Base-by-base conservation (phyloP, 352 stramenopile genomes). In the Globisporangium rhizosaccharum region DNA sequence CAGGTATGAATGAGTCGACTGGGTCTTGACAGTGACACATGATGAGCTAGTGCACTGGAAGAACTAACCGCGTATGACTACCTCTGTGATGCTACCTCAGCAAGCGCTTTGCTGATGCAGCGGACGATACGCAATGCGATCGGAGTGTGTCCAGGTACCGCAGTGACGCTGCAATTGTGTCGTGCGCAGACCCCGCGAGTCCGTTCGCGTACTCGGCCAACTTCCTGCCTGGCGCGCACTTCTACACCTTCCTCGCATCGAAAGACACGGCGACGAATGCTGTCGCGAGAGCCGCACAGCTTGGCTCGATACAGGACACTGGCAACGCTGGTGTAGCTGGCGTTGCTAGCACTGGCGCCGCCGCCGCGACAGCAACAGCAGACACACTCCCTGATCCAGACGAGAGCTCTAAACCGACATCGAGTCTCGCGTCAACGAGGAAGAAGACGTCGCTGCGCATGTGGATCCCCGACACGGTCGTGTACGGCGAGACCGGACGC, bases 211-310 rank as follows among this genome's bases (percentile, higher is more conserved):
- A 92, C 61, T 59, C 79, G 18, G 57, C 57, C 23, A 87, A 75
- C 59, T 86, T 92, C 52, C 84, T 92, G 69, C 82, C 79, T n/a
- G 82, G 82, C 17, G 71, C 85, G 20, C 79, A 92, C 53, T 92
- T 92, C 50, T 92, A 87, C 56, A 85, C 82, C 0, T 87, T 92
- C 46, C 66, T 92, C n/a, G 82, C 79, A 0, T 57, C 62, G 9
- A 87, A 83, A 71, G 78, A 82, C 12, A 15, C 20, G 5, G 26
- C 28, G 33, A 17, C 48, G 4, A 15, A 33, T 6, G 28, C 28
- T 33, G 28, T 36, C 2, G 2, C 9, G 12, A 28, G 50, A 41
- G 6, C 11, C 28, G 8, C 44, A 8, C n/a, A 28, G 11, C 17
- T 25, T 6, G 44, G 17, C 10, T 25, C n/a, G 18, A 28, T 49